Conservation (phyloP, 2,329 filamentous ascomycete genomes). For the Amauroascus verrucosus region DNA sequence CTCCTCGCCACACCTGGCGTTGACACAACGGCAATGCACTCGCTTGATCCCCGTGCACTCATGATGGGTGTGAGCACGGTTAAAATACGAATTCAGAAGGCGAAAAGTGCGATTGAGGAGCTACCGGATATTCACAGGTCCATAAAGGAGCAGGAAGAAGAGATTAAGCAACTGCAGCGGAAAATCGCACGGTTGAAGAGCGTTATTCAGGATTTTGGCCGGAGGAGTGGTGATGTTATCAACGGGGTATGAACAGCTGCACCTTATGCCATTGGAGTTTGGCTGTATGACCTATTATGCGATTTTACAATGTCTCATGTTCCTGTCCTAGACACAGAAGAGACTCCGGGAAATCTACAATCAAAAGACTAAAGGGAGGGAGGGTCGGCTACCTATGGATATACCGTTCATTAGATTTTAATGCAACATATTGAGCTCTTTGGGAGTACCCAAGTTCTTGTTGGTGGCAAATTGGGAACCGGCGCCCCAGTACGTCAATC, state of each 20-base stretch:
- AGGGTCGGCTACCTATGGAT: background rate
- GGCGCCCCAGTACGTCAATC: background rate
- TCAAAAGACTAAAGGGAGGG: background rate
- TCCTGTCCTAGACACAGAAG: background rate
- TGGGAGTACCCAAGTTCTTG: background rate
- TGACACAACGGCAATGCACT: slow-evolving; percentile 23
- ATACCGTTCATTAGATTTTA: background rate
- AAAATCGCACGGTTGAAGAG: slow-evolving; percentile 31
- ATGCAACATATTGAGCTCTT: background rate
- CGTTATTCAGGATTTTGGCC: slow-evolving; percentile 35
- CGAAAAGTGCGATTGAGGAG: slow-evolving; percentile 43
- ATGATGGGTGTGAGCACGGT: slow-evolving; percentile 65
- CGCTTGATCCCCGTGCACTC: slow-evolving; percentile 62
- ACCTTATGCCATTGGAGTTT: background rate
- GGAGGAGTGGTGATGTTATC: slow-evolving; percentile 18
- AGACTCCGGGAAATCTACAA: background rate
- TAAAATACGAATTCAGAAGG: slow-evolving; percentile 74
- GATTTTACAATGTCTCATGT: background rate
- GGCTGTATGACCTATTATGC: background rate
- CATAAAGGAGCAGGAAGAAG: slow-evolving; percentile 36
- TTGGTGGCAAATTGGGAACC: background rate
- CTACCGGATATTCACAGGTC: slow-evolving; percentile 38
- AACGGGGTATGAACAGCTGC: slow-evolving; percentile 1
- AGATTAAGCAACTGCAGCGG: slow-evolving; percentile 35
- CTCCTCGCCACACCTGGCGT: slow-evolving; percentile 15